Conservation (phyloP, 139 green algal species). For the Picochlorum sp. region DNA sequence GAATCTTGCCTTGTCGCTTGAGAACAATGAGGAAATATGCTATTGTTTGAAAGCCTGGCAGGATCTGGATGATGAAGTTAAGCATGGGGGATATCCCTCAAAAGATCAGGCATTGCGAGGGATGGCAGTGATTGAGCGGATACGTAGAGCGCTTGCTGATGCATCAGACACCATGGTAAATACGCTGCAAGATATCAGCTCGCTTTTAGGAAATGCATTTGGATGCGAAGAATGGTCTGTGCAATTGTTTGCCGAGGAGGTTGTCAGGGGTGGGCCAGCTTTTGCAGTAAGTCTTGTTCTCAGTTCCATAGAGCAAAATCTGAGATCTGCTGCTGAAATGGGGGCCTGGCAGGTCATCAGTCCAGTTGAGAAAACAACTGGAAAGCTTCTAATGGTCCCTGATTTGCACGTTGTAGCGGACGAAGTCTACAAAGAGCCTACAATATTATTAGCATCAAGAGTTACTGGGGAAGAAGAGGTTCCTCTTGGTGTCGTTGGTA, state of each 20-base stretch:
- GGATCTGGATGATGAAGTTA: slow-evolving; percentile 54
- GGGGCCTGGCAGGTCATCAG: slow-evolving; percentile 88
- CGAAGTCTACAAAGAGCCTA: slow-evolving; percentile 70
- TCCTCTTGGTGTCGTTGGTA: slow-evolving; percentile 72
- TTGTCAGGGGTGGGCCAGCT: slow-evolving; percentile 81
- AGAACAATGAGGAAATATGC: slow-evolving; percentile 93
- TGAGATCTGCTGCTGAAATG: slow-evolving; percentile 75
- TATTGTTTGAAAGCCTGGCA: slow-evolving; percentile 91
- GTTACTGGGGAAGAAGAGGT: slow-evolving; percentile 92
- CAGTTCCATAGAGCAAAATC: slow-evolving; percentile 56
- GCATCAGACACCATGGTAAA: slow-evolving; percentile 47
- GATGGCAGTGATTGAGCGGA: slow-evolving; percentile 79
- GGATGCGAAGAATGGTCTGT: slow-evolving; percentile 79
- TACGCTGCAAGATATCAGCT: slow-evolving; percentile 47
- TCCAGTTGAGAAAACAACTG: slow-evolving; percentile 43
- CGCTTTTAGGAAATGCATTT: slow-evolving; percentile 56
- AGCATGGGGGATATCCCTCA: slow-evolving; percentile 42
- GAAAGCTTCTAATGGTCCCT: slow-evolving; percentile 61
- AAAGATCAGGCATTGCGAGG: slow-evolving; percentile 78
- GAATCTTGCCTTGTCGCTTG: slow-evolving; percentile 87
- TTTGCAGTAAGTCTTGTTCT: slow-evolving; percentile 84
- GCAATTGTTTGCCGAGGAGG: slow-evolving; percentile 90
- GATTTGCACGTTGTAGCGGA: slow-evolving; percentile 79
- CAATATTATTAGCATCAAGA: slow-evolving; percentile 72
- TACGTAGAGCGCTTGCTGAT: slow-evolving; percentile 61